Evolutionary conservation across 2,329 filamentous ascomycete species (phyloP).

Genomic region (Nectriaceae sp.): DNA sequence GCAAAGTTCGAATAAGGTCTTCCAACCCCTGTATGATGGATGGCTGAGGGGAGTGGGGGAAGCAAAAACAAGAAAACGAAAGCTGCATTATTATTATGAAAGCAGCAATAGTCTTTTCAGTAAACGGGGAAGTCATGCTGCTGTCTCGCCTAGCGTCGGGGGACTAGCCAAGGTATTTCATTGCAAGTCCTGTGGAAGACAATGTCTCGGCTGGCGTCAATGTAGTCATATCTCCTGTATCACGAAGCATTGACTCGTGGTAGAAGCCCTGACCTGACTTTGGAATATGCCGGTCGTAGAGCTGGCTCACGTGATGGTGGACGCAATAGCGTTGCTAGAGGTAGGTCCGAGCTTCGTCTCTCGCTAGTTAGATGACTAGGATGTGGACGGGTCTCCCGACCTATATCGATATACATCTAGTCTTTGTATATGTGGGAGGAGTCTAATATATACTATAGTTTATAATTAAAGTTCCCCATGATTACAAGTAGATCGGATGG

Average conservation of each 20-base stretch:
- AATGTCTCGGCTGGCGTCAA: too few species aligned
- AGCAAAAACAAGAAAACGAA: too few species aligned
- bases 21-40: too few species aligned
- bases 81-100: too few species aligned
- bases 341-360: constrained; percentile 7
- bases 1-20: too few species aligned
- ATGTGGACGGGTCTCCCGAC: not conserved
- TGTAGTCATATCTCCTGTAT: constrained; percentile 3
- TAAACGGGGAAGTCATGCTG: too few species aligned
- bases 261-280: constrained; percentile 8
- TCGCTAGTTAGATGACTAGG: not conserved
- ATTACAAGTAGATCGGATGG: constrained; percentile 1
- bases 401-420: constrained; percentile 4
- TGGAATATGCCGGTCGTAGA: constrained; percentile 2
- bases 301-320: not conserved
- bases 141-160: too few species aligned
- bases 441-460: constrained; percentile 1
- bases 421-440: constrained; percentile 6
- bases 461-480: constrained; percentile 1
- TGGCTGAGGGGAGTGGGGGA: too few species aligned
- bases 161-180: too few species aligned
- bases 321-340: constrained; percentile 8
- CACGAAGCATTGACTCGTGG: constrained; percentile 6
- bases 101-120: too few species aligned
- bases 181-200: too few species aligned